A percentile compares a stretch with the other conserved stretches of the same genome.
These are phyloP conservation scores for Phytophthora litchii DNA, from an alignment of 352 stramenopile species.

Conservation along the genomic window DNA sequence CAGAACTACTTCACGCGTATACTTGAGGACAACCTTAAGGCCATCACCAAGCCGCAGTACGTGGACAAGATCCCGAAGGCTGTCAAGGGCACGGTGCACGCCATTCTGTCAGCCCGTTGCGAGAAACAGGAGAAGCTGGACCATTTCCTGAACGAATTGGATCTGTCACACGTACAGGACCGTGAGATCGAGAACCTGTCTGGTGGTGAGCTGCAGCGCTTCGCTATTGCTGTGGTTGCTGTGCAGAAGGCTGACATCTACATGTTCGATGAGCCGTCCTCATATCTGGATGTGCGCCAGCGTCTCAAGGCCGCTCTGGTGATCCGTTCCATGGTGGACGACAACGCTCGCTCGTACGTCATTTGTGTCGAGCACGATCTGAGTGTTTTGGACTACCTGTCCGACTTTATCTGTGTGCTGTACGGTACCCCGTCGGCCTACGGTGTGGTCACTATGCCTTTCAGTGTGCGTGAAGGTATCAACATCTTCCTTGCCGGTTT, in stretches of 20 bases:
- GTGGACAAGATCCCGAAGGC: slow-evolving; percentile 99
- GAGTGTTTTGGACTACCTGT: slow-evolving; percentile 99
- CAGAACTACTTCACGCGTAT: slow-evolving; percentile 99
- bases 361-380: slow-evolving; percentile 99
- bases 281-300: slow-evolving; percentile 99
- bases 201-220: slow-evolving; percentile 99
- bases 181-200: slow-evolving; percentile 96
- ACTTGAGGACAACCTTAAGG: slow-evolving; percentile 98
- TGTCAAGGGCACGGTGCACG: slow-evolving; percentile 94
- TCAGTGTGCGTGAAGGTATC: slow-evolving; percentile 99
- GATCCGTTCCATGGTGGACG: slow-evolving; percentile 97
- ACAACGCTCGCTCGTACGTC: slow-evolving; percentile 92
- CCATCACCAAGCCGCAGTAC: slow-evolving; percentile 99
- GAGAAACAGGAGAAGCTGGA: slow-evolving; percentile 82
- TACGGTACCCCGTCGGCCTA: slow-evolving; percentile 98
- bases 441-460: slow-evolving; percentile 99
- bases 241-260: slow-evolving; percentile 98
- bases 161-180: slow-evolving; percentile 97
- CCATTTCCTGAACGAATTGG: slow-evolving; percentile 91
- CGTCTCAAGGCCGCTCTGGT: slow-evolving; percentile 97
- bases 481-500: slow-evolving; percentile 99
- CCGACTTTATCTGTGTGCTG: slow-evolving; percentile 99
- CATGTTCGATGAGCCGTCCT: slow-evolving; percentile 99
- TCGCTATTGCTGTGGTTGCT: slow-evolving; percentile 97
- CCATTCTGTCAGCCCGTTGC: slow-evolving; percentile 96